These are phyloP conservation scores for Combretum micranthum DNA, from an alignment of 345 rosid genomes.

Conservation along the genomic window DNA sequence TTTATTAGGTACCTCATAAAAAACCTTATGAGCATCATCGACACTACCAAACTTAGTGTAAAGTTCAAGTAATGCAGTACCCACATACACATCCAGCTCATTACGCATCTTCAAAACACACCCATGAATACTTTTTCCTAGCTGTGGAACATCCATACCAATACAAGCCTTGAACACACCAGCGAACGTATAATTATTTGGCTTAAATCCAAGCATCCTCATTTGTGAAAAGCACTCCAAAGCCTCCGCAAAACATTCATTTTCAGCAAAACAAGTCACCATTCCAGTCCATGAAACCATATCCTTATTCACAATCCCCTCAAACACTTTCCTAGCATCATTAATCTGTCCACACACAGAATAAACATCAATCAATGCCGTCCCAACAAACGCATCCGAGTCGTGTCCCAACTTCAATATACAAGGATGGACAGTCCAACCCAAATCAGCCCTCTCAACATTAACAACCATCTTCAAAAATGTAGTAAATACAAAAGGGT, in stretches of 20 bases:
- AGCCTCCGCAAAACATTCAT: slow-evolving; percentile 47
- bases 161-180: slow-evolving; percentile 66
- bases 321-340: slow-evolving; percentile 50
- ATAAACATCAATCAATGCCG: slow-evolving; percentile 69
- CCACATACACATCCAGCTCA: slow-evolving; percentile 48
- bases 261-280: slow-evolving; percentile 65
- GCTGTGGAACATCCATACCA: slow-evolving; percentile 40
- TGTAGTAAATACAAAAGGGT: slow-evolving; percentile 63
- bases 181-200: slow-evolving; percentile 54
- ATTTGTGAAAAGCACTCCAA: slow-evolving; percentile 38
- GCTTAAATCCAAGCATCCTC: slow-evolving; percentile 59
- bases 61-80: slow-evolving; percentile 67
- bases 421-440: slow-evolving; percentile 50
- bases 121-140: slow-evolving; percentile 66
- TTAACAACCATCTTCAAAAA: slow-evolving; percentile 53
- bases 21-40: slow-evolving; percentile 39
- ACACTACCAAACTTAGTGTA: slow-evolving; percentile 41
- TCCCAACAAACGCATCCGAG: slow-evolving; percentile 63
- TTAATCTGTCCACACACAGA: slow-evolving; percentile 46
- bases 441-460: slow-evolving; percentile 41
- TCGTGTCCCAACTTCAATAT: slow-evolving; percentile 62
- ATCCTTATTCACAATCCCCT: slow-evolving; percentile 55
- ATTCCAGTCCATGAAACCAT: slow-evolving; percentile 87
- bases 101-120: slow-evolving; percentile 47
- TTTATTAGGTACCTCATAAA: slow-evolving; percentile 64